Base-by-base conservation (phyloP, 768 basidiomycete genomes). In the Mycena amicta region DNA sequence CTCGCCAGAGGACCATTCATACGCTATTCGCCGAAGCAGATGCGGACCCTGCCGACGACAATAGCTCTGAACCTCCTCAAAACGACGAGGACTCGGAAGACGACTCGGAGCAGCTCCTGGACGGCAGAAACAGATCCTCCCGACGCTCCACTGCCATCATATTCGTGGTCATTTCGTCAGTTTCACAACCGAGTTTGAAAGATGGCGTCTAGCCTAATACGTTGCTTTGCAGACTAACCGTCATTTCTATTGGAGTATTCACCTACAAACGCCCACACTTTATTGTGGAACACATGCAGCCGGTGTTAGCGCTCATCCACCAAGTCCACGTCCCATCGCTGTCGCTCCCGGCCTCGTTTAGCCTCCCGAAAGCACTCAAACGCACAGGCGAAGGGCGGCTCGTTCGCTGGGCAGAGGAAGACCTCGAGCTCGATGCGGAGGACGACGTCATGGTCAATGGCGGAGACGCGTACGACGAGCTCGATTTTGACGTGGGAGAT, bases 391-490 rank as follows among this genome's bases (percentile, higher is more conserved):
- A 79, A 55, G 65, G 69, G 39, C 68, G 74, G 23, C 75, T 83
- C 20, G 71, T 81, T 50, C 72, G 72, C 15, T 81, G 81, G 80
- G 78, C 78, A 41, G 70, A 80, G 53, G 80, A 81, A 58, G 81
- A 82, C 50, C 73, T 80, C 70, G 68, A 72, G 15, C 65, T 77
- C 5, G 69, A 73, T 51, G 71, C 72, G 18, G 73, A 75, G 37
- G 76, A 76, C 53, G 75, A 79, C 56, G 61, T 77, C 18, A 80
- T 80, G 76, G 78, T 83, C 23, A 80, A 81, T 63, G 74, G 72
- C 11, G 64, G 56, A 22, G 60, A 66, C 18, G 69, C 65, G 15
- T 72, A 66, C 25, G 70, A 72, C 26, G 63, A 67, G 4, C 73
- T 71, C 70, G 63, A 69, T 20, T 8, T 45, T 13, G 67, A 62